A percentile compares a stretch with the other conserved stretches of the same genome.
Evolutionary conservation across 345 rosid species (phyloP).

Genomic region (Viola odorata): DNA sequence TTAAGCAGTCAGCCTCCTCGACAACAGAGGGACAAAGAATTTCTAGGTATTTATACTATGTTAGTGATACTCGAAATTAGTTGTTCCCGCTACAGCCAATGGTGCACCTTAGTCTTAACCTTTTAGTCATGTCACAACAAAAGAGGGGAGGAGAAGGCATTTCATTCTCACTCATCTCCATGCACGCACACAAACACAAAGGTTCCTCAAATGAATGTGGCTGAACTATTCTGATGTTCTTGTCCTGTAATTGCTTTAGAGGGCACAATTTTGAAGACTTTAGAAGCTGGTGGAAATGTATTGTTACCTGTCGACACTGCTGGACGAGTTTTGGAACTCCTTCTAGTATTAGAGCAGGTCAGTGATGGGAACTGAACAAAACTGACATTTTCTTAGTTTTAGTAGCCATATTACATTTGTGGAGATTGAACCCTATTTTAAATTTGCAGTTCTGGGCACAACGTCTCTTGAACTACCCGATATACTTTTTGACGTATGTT

Average conservation of each 20-base stretch:
- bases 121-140: too few species aligned
- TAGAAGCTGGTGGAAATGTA: slow-evolving; percentile 83
- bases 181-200: too few species aligned
- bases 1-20: slow-evolving; percentile 72
- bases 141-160: too few species aligned
- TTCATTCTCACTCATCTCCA: too few species aligned
- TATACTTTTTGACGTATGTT: slow-evolving; percentile 84
- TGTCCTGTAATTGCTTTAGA: slow-evolving; percentile 22
- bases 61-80: too few species aligned
- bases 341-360: slow-evolving; percentile 88
- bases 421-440: slow-evolving; percentile 24
- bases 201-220: too few species aligned
- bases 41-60: slow-evolving; percentile 51
- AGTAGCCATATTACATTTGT: slow-evolving; percentile 11
- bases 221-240: too few species aligned
- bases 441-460: slow-evolving; percentile 67
- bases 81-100: too few species aligned
- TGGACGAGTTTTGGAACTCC: slow-evolving; percentile 88
- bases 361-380: slow-evolving; percentile 14
- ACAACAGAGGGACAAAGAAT: slow-evolving; percentile 78
- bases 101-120: too few species aligned
- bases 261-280: slow-evolving; percentile 56
- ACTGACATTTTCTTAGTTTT: slow-evolving; percentile 1
- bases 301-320: slow-evolving; percentile 87
- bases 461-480: slow-evolving; percentile 62